Conservation (phyloP, 495 filamentous ascomycete genomes). For the Penicillium robsamsonii region DNA sequence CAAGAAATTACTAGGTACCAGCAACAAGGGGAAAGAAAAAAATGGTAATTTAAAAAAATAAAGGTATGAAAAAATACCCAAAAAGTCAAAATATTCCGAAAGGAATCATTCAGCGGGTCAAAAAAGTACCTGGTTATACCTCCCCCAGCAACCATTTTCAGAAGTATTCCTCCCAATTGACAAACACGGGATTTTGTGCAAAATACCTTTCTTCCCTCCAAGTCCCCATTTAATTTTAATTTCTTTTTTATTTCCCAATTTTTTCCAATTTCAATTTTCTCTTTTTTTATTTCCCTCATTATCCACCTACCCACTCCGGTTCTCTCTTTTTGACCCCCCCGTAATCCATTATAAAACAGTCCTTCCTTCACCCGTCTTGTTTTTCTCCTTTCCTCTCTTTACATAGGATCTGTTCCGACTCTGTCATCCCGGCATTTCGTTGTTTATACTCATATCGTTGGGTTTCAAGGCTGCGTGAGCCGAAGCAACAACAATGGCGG, state of each 20-base stretch:
- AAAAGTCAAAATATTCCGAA: constrained; percentile 4
- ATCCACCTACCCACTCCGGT: constrained; percentile 31
- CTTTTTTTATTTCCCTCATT: constrained; percentile 25
- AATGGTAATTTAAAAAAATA: constrained; percentile 1
- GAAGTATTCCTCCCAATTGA: constrained; percentile 13
- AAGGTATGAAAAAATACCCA: constrained; percentile 1
- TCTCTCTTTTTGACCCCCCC: constrained; percentile 26
- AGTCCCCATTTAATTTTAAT: not conserved
- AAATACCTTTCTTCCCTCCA: constrained; percentile 11
- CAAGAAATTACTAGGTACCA: constrained; percentile 1
- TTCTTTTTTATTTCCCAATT: constrained; percentile 17
- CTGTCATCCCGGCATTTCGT: constrained; percentile 43
- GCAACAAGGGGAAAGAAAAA: constrained; percentile 3
- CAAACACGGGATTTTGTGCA: constrained; percentile 9
- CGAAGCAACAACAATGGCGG: constrained; percentile 50
- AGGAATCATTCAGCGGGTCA: constrained; percentile 8
- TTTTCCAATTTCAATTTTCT: constrained; percentile 13
- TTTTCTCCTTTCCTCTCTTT: constrained; percentile 23
- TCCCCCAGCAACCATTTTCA: constrained; percentile 10
- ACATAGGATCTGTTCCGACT: constrained; percentile 47
- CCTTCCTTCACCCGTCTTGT: constrained; percentile 26
- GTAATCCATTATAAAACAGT: constrained; percentile 36
- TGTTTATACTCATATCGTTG: constrained; percentile 45
- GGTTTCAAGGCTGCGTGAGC: constrained; percentile 47
- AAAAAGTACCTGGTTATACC: constrained; percentile 3